Evolutionary conservation across 2,329 filamentous ascomycete species (phyloP), one percentile per base, ranked within the genome.

Genomic region (Colletotrichum tropicale): DNA sequence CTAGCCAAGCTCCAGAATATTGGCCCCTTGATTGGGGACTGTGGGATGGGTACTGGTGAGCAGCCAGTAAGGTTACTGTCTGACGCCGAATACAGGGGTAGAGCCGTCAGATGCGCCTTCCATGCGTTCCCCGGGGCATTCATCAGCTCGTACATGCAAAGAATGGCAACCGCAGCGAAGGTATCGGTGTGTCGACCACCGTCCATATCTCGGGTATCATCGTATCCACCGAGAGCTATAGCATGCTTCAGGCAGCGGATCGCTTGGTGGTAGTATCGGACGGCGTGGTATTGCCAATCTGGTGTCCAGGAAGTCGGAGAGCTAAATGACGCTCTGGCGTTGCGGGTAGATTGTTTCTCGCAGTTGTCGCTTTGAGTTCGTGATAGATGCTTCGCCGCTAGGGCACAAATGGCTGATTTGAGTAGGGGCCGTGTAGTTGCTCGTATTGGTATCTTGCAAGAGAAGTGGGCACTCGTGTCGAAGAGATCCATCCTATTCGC

Each of bases 1-100:
- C 91, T 86, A 18, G 91, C 92, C 81, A 93, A 91, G 77, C 93
- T 93, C 92, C 92, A 93, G 80, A 93, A 93, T 0, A 90, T 91
- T 8, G 91, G 62, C 13, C 76, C 91, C 80, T 85, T 88, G 24
- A 91, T 87, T 13, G 87, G 90, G 80, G 89, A 89, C 5, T 89
- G 91, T 3, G 89, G 87, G n/a, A 83, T 83, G 5, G 76, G 77
- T 18, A 66, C 28, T 2, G 48, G 74, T 75, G 78, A 2, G 70
- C 81, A 5, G 75, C 85, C 16, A 85, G 83, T 58, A 85, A 83
- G 13, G 89, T 84, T 21, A 6, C 28, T 16, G 7, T 48, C 48
- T 10, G 34, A 26, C 4, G 52, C 9, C 86, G 81, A 73, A 24
- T 94, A 84, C 1, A 91, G 90, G 77, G 93, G 93, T 0, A 93